Evolutionary conservation across 2,329 filamentous ascomycete species (phyloP).

Genomic region (Epichloe sp.): DNA sequence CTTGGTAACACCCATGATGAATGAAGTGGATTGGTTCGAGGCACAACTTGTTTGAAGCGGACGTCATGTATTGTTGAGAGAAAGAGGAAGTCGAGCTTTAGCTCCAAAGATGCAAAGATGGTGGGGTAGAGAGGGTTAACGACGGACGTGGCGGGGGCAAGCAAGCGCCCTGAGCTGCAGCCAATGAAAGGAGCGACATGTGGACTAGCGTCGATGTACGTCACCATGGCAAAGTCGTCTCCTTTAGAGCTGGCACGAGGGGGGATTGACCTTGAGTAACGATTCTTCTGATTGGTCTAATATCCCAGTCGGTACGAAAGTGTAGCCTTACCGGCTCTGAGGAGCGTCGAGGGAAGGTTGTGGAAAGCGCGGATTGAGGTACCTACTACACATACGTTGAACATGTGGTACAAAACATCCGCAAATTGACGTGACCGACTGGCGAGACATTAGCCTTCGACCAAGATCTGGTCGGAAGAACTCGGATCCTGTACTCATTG

Average conservation of each 20-base stretch:
- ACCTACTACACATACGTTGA: too few species aligned
- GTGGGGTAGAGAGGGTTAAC: not conserved
- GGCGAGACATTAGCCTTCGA: too few species aligned
- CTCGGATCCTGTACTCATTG: too few species aligned
- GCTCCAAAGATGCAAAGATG: not conserved
- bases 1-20: conserved; percentile 63
- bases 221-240: not conserved
- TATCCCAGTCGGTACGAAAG: too few species aligned
- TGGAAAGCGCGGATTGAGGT: not conserved
- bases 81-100: not conserved
- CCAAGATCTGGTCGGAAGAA: too few species aligned
- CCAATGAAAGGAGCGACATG: conserved; percentile 1
- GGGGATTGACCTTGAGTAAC: too few species aligned
- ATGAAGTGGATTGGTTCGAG: not conserved
- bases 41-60: not conserved
- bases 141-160: not conserved
- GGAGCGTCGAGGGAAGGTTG: not conserved
- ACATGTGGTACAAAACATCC: too few species aligned
- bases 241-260: not conserved
- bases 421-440: too few species aligned
- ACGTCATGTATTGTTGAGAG: not conserved
- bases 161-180: not conserved
- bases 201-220: not conserved
- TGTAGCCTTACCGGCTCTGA: too few species aligned
- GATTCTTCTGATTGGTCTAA: too few species aligned